Percentiles rank a stretch among this genome's conserved stretches.
phyloP scores from a whole-genome alignment of 2,329 filamentous ascomycete genomes.

The Penicillium hesseltinei region DNA sequence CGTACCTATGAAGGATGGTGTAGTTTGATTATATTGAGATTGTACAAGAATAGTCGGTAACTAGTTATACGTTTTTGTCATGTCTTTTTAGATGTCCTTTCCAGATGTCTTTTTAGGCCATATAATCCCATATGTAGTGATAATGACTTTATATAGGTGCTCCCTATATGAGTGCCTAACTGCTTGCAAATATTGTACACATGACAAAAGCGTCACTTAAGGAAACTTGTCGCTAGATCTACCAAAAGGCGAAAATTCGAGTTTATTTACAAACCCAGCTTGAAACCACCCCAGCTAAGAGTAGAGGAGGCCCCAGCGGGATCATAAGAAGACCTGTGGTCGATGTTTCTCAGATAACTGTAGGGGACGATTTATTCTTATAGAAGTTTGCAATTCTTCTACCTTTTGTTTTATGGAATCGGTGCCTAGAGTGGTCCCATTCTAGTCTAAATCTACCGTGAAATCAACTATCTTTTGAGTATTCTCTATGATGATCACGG shows the following conservation, averaged over 20 bases:
- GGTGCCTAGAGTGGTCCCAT: background rate
- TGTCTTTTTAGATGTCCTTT: too few relatives aligned
- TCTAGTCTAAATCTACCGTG: background rate
- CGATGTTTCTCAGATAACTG: background rate
- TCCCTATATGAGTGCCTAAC: too few relatives aligned
- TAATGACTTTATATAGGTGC: too few relatives aligned
- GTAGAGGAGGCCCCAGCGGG: constrained; percentile 30
- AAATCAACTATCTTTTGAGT: background rate
- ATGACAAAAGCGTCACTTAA: background rate
- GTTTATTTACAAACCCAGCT: constrained; percentile 12
- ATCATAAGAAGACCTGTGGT: constrained; percentile 31
- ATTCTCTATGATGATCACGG: background rate
- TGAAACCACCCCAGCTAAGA: constrained; percentile 41
- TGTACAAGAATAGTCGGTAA: background rate
- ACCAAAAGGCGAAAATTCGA: background rate
- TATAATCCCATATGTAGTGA: too few relatives aligned
- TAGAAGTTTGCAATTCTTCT: background rate
- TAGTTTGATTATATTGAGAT: background rate
- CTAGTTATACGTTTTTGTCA: too few relatives aligned
- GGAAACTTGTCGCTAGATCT: background rate
- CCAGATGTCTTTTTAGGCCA: too few relatives aligned
- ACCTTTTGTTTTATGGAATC: background rate
- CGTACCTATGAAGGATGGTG: background rate
- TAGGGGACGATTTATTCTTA: background rate
- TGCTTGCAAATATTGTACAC: background rate